Evolutionary conservation across 225 moss, liverwort and hornwort genomes (phyloP), one percentile per base, ranked within the genome.

Genomic region (Neckera pumila): DNA sequence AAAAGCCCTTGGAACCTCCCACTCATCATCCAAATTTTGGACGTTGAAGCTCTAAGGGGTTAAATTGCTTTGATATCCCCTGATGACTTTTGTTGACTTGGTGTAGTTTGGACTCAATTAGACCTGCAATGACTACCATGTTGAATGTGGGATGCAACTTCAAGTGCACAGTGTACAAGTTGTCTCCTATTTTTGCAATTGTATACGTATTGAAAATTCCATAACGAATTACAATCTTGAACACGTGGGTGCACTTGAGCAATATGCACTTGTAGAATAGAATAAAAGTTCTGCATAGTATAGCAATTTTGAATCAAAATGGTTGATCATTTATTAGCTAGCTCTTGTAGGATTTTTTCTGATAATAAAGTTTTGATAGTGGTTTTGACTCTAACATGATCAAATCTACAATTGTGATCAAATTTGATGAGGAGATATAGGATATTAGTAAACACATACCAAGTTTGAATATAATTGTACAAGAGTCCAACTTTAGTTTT

Each of bases 31-130:
- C 6, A 66, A 4, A 21, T 66, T 66, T 66, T 19, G 21, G 11
- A 36, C 3, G 3, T 36, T 1, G 1, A 36, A 66, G 66, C 0
- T 0, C 11, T n/a, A 21, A 12, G 20, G 6, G 12, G 10, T 26
- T 40, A 15, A 26, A 71, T 5, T 1, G 2, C 15, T 27, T 42
- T 15, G 8, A 25, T 40, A 40, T 40, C 14, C 1, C 8, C 40
- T 14, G 25, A 14, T 70, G 40, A 70, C 8, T 23, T 70, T 0
- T 25, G 2, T 23, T 69, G 16, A 38, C 12, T 23, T 40, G 14
- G 40, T 70, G 4, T 0, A 38, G 14, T 8, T 70, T 7, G 25
- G 70, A 4, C 1, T 67, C 38, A 67, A 21, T 2, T 67, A 67
- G 23, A n/a, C n/a, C 5, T 20, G 1, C 36, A 66, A 67, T n/a